phyloP scores from a whole-genome alignment of 345 rosid genomes.

The Ceriops tagal region DNA sequence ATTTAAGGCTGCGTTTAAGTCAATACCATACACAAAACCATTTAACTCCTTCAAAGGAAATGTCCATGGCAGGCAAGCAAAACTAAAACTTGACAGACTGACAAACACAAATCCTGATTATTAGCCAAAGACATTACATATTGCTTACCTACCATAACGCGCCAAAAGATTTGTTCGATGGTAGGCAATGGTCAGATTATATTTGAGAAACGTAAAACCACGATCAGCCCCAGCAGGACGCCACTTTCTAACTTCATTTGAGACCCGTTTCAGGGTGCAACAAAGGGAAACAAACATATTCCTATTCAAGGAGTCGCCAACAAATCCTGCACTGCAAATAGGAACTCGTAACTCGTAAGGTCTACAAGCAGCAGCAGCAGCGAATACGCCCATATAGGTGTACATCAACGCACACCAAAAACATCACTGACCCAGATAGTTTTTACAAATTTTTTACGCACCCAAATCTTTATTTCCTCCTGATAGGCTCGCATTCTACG shows the following conservation, averaged over 20 bases:
- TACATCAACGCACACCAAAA: not conserved
- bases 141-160: constrained; percentile 92
- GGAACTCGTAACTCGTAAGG: constrained; percentile 26
- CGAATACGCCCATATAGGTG: not conserved
- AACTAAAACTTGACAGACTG: not conserved
- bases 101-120: not conserved
- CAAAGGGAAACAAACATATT: constrained; percentile 91
- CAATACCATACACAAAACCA: no score
- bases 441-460: not conserved
- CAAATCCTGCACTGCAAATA: constrained; percentile 71
- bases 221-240: constrained; percentile 92
- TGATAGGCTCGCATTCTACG: not conserved
- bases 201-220: constrained; percentile 72
- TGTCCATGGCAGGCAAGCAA: no score
- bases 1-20: no score
- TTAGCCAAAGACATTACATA: not conserved
- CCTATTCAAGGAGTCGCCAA: constrained; percentile 92
- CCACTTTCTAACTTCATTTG: constrained; percentile 77
- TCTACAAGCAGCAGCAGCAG: constrained; percentile 12
- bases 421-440: not conserved
- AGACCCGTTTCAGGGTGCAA: constrained; percentile 61
- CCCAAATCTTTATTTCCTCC: not conserved
- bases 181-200: constrained; percentile 85
- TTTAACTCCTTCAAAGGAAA: no score
- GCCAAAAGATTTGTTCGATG: constrained; percentile 91